Percentiles rank a stretch among this genome's conserved stretches.
Evolutionary conservation across 176 grass and related monocot species (phyloP).

Genomic region (Lolium rigidum): DNA sequence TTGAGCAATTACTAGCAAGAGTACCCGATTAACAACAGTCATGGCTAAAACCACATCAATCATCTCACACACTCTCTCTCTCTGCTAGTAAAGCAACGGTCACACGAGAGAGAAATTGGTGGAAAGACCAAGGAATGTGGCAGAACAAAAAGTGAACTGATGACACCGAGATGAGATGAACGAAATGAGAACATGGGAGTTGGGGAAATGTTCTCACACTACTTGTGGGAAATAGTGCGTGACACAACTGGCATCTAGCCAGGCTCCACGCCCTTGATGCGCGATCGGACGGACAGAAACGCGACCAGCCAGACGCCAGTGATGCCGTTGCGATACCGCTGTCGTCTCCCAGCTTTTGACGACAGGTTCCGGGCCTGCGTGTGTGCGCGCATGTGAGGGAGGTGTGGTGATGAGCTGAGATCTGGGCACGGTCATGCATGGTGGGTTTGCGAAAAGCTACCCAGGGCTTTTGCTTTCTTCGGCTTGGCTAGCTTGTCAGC

Average conservation of each 20-base stretch:
- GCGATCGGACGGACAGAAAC: constrained; percentile 32
- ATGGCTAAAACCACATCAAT: no score
- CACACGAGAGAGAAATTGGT: no score
- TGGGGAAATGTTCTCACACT: constrained; percentile 41
- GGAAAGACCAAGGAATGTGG: no score
- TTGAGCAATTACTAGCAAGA: no score
- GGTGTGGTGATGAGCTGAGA: neutral
- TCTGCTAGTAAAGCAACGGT: no score
- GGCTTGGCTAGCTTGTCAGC: neutral
- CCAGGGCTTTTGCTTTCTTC: constrained; percentile 17
- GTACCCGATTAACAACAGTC: no score
- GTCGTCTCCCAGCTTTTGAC: neutral
- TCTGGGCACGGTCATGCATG: constrained; percentile 18
- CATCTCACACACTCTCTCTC: no score
- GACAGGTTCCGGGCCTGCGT: neutral
- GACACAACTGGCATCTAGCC: neutral
- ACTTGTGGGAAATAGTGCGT: neutral
- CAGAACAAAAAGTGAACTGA: constrained; percentile 8
- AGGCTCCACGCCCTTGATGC: neutral
- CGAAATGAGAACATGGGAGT: constrained; percentile 28
- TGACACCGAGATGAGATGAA: neutral
- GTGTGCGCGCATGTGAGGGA: neutral
- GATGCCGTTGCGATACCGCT: neutral
- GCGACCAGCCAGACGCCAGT: neutral
- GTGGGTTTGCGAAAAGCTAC: constrained; percentile 42